These are phyloP conservation scores for Amborella trichopoda DNA, from an alignment of 164 flowering plant genomes.

Conservation along the genomic window DNA sequence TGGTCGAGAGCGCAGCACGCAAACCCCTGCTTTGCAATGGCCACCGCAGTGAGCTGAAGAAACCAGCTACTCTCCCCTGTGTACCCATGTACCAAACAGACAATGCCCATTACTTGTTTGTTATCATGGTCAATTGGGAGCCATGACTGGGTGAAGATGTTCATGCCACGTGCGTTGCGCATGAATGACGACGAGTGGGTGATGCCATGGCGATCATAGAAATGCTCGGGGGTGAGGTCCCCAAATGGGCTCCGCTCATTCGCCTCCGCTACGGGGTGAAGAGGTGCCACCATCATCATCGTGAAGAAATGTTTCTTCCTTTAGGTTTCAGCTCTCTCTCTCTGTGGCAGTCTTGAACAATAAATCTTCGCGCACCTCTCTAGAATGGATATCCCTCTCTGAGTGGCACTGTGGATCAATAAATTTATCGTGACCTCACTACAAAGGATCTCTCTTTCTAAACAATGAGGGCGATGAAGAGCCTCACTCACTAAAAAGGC, in stretches of 20 bases:
- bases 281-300: too few species aligned
- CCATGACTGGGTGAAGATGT: constrained; percentile 90
- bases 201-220: constrained; percentile 68
- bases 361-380: too few species aligned
- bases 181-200: constrained; percentile 51
- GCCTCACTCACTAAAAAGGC: too few species aligned
- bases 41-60: constrained; percentile 62
- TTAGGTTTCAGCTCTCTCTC: too few species aligned
- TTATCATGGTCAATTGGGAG: constrained; percentile 42
- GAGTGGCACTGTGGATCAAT: too few species aligned
- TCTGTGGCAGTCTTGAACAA: too few species aligned
- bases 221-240: constrained; percentile 32
- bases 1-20: constrained; percentile 76
- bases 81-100: constrained; percentile 82
- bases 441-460: too few species aligned
- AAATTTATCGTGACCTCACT: too few species aligned
- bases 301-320: too few species aligned
- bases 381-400: too few species aligned
- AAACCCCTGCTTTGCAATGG: constrained; percentile 64
- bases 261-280: constrained; percentile 73
- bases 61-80: constrained; percentile 86
- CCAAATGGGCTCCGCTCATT: constrained; percentile 67
- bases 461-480: too few species aligned
- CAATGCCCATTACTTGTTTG: constrained; percentile 27
- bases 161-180: constrained; percentile 60